Evolutionary conservation across 169 alveolate genomes (phyloP).

Genomic region (Babesia ovis): DNA sequence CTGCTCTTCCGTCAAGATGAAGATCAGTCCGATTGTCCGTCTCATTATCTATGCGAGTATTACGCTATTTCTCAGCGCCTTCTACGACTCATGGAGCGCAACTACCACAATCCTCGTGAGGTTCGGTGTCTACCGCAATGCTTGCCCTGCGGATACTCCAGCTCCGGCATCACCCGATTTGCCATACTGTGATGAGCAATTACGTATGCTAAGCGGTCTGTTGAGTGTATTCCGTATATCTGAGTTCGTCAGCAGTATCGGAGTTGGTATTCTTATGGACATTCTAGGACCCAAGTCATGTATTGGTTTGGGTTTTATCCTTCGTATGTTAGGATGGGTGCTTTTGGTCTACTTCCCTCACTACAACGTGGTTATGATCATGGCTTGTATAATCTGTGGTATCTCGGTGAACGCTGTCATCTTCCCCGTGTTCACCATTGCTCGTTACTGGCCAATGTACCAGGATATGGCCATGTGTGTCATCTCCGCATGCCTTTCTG

Average conservation of each 20-base stretch:
- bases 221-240: constrained; percentile 56
- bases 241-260: constrained; percentile 61
- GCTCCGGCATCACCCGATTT: constrained; percentile 7
- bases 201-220: constrained; percentile 30
- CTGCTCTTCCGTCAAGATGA: constrained; percentile 20
- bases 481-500: constrained; percentile 40
- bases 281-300: constrained; percentile 49
- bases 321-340: constrained; percentile 54
- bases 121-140: constrained; percentile 38
- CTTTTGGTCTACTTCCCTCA: constrained; percentile 21
- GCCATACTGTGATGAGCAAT: constrained; percentile 44
- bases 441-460: constrained; percentile 51
- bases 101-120: constrained; percentile 48
- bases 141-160: constrained; percentile 13
- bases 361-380: constrained; percentile 29
- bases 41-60: constrained; percentile 25
- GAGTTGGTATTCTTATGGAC: constrained; percentile 61
- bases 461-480: constrained; percentile 48
- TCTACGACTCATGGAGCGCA: constrained; percentile 66
- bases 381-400: constrained; percentile 49
- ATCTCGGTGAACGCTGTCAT: constrained; percentile 45
- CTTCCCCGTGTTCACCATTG: constrained; percentile 65
- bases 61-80: constrained; percentile 24
- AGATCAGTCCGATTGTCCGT: constrained; percentile 18
- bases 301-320: constrained; percentile 12